Percentiles rank a stretch among this genome's conserved stretches.
Conservation (phyloP, 352 stramenopile species). For the Phytophthora lateralis region DNA sequence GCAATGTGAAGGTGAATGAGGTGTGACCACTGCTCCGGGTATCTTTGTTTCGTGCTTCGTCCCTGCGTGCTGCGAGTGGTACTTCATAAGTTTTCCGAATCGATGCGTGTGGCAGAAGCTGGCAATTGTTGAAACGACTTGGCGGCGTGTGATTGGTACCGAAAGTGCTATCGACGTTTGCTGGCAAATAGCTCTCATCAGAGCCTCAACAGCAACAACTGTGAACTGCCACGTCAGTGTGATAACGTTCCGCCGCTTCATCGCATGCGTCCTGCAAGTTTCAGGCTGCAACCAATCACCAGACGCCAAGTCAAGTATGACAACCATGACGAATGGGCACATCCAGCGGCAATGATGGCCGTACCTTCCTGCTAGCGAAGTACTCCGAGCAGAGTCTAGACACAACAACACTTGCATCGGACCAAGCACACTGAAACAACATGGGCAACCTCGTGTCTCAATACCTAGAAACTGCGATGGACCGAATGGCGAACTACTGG, state of each 20-base stretch:
- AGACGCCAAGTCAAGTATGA: slow-evolving; percentile 27
- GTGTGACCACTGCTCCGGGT: neutral
- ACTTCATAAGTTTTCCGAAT: neutral
- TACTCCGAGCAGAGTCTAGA: neutral
- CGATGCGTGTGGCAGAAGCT: no score
- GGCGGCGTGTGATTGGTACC: neutral
- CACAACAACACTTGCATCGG: slow-evolving; percentile 18
- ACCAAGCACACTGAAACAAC: slow-evolving; percentile 4
- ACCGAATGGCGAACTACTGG: slow-evolving; percentile 41
- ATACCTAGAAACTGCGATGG: slow-evolving; percentile 38
- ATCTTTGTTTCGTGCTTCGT: neutral
- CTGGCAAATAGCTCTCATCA: neutral
- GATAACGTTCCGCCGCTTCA: neutral
- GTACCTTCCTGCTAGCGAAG: neutral
- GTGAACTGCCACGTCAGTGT: slow-evolving; percentile 12
- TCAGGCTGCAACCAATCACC: slow-evolving; percentile 18
- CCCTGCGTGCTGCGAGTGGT: neutral
- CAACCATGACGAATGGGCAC: slow-evolving; percentile 26
- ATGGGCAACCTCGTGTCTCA: slow-evolving; percentile 44
- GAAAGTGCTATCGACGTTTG: neutral
- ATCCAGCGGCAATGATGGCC: slow-evolving; percentile 5
- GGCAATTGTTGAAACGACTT: neutral
- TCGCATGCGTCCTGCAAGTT: slow-evolving; percentile 7
- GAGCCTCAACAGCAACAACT: neutral
- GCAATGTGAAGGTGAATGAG: slow-evolving; percentile 38